phyloP scores from a whole-genome alignment of 495 filamentous ascomycete species.

The Tuber microsphaerosporum region DNA sequence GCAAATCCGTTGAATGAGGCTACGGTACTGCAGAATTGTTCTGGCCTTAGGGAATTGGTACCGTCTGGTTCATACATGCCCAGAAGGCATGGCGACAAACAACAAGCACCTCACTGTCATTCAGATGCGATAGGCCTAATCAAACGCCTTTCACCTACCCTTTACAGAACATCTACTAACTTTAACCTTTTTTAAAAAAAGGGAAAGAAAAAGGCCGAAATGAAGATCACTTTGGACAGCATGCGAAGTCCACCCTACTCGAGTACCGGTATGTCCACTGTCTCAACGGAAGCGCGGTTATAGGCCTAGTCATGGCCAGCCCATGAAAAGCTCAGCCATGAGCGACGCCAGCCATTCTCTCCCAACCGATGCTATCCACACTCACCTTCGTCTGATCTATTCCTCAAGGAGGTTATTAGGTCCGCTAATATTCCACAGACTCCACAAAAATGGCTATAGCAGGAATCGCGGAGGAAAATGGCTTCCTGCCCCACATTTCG shows the following conservation, averaged over 20 bases:
- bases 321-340: slow-evolving; percentile 35
- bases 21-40: slow-evolving; percentile 24
- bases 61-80: slow-evolving; percentile 25
- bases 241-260: slow-evolving; percentile 31
- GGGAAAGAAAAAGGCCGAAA: background rate
- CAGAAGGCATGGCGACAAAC: slow-evolving; percentile 36
- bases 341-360: slow-evolving; percentile 34
- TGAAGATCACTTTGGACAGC: slow-evolving; percentile 20
- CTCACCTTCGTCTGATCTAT: slow-evolving; percentile 32
- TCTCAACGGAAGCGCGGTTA: slow-evolving; percentile 37
- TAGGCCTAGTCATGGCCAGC: slow-evolving; percentile 27
- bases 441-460: slow-evolving; percentile 27
- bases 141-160: background rate
- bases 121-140: slow-evolving; percentile 21
- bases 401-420: slow-evolving; percentile 29
- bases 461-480: slow-evolving; percentile 28
- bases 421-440: slow-evolving; percentile 22
- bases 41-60: slow-evolving; percentile 22
- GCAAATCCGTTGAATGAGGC: slow-evolving; percentile 25
- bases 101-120: slow-evolving; percentile 30
- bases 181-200: background rate
- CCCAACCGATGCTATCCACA: slow-evolving; percentile 31
- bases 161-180: background rate
- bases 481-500: slow-evolving; percentile 21
- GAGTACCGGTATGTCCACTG: slow-evolving; percentile 29